Base-by-base conservation (phyloP, 1,139 yeast species). In the Yamadazyma dushanensis region DNA sequence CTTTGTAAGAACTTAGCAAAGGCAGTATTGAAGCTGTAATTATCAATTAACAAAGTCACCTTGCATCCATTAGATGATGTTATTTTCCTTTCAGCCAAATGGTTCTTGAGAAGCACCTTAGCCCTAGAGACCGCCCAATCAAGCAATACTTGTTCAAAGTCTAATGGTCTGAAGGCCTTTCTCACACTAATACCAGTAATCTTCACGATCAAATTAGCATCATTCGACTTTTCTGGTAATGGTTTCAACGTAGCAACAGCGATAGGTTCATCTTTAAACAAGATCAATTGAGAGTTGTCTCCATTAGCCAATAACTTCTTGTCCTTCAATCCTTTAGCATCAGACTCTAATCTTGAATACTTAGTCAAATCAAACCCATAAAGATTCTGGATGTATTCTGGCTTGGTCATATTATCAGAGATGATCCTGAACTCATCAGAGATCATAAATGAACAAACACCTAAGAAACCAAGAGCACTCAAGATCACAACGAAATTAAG, bases 181-280 rank as follows among this genome's bases (percentile, higher is more conserved):
- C 88, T 73, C 29, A 82, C 74, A 39, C 82, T 82, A 15, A 79
- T 54, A 3, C 83, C 79, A 4, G 78, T 66, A 37, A 83, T 73
- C 35, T 66, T 67, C 41, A 78, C 73, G 6, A 65, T 60, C 39
- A 73, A 68, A 22, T 54, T 51, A 16, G 69, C 60, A 25, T 61
- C 67, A 8, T 61, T 56, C 2, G 69, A 60, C 32, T 54, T 51
- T 16, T 62, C 61, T n/a, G 57, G 61, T 36, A 66, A 58, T 2
- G 71, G 69, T 19, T 51, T 56, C 35, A 71, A 53, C 3, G 81
- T 61, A 16, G 74, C 61, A 28, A 80, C 61, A 1, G 88, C 88
- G 51, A 84, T 80, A 16, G 92, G 89, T 2, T 81, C 67, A 17
- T 73, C 76, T 51, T 89, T 73, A 58, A 83, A 83, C 10, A 74